A percentile compares a stretch with the other conserved stretches of the same genome.
phyloP scores from a whole-genome alignment of 805 yeast species.

The Starmerella geochares region DNA sequence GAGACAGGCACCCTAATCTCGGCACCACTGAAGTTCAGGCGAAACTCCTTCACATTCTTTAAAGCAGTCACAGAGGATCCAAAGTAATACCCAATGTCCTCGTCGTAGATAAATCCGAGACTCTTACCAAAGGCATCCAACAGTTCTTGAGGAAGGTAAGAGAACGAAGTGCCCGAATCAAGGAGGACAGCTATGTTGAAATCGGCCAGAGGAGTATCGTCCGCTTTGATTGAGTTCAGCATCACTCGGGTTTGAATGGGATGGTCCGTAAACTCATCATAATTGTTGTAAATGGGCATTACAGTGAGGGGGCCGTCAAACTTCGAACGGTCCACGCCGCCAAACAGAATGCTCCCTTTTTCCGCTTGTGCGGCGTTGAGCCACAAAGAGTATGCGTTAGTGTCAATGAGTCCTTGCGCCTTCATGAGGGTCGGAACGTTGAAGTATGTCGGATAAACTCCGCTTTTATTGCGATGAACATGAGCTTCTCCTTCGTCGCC shows the following conservation, averaged over 20 bases:
- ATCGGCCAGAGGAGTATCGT: constrained; percentile 7
- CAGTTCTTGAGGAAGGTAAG: constrained; percentile 38
- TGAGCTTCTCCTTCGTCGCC: constrained; percentile 29
- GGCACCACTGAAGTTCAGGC: constrained; percentile 26
- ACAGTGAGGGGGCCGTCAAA: constrained; percentile 34
- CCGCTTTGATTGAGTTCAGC: constrained; percentile 14
- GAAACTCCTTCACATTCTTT: constrained; percentile 33
- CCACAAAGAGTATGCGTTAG: constrained; percentile 41
- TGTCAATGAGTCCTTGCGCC: constrained; percentile 36
- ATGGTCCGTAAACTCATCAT: constrained; percentile 16
- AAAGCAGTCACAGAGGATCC: constrained; percentile 27
- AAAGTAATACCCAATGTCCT: constrained; percentile 31
- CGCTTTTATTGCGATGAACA: constrained; percentile 17
- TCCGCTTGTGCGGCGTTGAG: constrained; percentile 31
- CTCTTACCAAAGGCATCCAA: constrained; percentile 28
- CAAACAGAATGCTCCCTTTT: constrained; percentile 37
- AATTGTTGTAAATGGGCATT: constrained; percentile 29
- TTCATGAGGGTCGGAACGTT: constrained; percentile 57
- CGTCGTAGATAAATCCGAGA: constrained; percentile 36
- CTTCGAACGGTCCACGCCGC: constrained; percentile 39
- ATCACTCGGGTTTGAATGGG: constrained; percentile 23
- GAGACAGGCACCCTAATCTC: constrained; percentile 23
- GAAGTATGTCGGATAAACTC: constrained; percentile 35
- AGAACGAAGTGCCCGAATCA: constrained; percentile 49
- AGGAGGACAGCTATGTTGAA: constrained; percentile 38